phyloP scores from a whole-genome alignment of 768 basidiomycete species.

The Mycena maculata region DNA sequence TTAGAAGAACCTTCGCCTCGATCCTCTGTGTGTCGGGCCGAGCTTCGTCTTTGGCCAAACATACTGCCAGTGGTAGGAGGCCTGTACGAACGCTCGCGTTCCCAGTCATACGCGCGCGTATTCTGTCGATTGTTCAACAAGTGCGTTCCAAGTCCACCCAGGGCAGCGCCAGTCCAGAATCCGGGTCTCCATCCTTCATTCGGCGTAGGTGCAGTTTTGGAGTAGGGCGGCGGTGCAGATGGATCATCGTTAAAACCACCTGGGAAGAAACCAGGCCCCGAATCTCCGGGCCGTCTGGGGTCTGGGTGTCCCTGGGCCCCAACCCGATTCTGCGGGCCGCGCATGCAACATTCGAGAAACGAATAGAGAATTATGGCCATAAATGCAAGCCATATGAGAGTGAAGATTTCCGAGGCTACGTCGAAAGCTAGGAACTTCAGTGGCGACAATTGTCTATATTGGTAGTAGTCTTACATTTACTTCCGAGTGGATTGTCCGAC shows the following conservation, averaged over 20 bases:
- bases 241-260: constrained; percentile 56
- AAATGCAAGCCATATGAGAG: constrained; percentile 70
- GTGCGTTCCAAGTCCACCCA: constrained; percentile 77
- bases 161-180: constrained; percentile 86
- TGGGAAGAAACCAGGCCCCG: constrained; percentile 63
- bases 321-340: constrained; percentile 43
- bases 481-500: constrained; percentile 44
- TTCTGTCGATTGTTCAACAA: constrained; percentile 55
- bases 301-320: constrained; percentile 44
- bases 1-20: constrained; percentile 78
- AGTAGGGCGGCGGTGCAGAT: constrained; percentile 70
- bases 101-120: constrained; percentile 67
- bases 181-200: constrained; percentile 61
- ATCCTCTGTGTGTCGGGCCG: constrained; percentile 53
- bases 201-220: constrained; percentile 47
- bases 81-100: constrained; percentile 50
- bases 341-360: constrained; percentile 66
- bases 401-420: constrained; percentile 62
- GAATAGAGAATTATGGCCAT: constrained; percentile 67
- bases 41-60: constrained; percentile 42
- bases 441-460: not conserved
- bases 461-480: constrained; percentile 5
- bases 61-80: constrained; percentile 40
- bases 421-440: constrained; percentile 56
- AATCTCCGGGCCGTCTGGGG: constrained; percentile 51